A percentile compares a stretch with the other conserved stretches of the same genome.
These are phyloP conservation scores for Microcyclosporella mali DNA, from an alignment of 2,329 filamentous ascomycete species.

Conservation along the genomic window DNA sequence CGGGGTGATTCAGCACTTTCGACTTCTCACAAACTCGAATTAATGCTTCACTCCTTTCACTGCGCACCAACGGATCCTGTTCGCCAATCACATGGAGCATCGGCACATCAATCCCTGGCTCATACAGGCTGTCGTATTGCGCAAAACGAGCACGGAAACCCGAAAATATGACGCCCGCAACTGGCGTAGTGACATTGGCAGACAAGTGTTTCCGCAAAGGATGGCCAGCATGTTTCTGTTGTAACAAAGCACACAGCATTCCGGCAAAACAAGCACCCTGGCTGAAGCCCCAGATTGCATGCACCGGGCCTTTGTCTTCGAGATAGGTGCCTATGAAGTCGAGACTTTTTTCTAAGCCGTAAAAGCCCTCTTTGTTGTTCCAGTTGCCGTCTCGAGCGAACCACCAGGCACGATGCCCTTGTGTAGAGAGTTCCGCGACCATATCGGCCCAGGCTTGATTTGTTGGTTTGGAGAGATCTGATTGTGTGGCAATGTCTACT, in stretches of 20 bases:
- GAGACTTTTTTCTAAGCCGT: conserved; percentile 16
- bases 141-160: conserved; percentile 17
- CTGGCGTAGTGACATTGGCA: conserved; percentile 4
- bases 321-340: conserved; percentile 12
- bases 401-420: conserved; percentile 20
- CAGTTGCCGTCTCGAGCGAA: conserved; percentile 15
- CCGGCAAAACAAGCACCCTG: conserved; percentile 20
- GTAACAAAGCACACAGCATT: conserved; percentile 16
- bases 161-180: conserved; percentile 16
- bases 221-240: conserved; percentile 5
- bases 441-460: conserved; percentile 18
- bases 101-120: conserved; percentile 15
- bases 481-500: conserved; percentile 11
- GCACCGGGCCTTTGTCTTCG: conserved; percentile 10
- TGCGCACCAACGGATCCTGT: conserved; percentile 14
- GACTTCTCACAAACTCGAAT: conserved; percentile 13
- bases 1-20: conserved; percentile 12
- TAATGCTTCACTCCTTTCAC: conserved; percentile 18
- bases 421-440: conserved; percentile 6
- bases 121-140: conserved; percentile 18
- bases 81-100: conserved; percentile 19
- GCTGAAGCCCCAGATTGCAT: conserved; percentile 18
- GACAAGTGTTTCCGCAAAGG: conserved; percentile 10
- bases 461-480: conserved; percentile 12
- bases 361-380: conserved; percentile 12